Evolutionary conservation across 2,329 filamentous ascomycete genomes (phyloP).

Genomic region (Sporothrix euskadiensis): DNA sequence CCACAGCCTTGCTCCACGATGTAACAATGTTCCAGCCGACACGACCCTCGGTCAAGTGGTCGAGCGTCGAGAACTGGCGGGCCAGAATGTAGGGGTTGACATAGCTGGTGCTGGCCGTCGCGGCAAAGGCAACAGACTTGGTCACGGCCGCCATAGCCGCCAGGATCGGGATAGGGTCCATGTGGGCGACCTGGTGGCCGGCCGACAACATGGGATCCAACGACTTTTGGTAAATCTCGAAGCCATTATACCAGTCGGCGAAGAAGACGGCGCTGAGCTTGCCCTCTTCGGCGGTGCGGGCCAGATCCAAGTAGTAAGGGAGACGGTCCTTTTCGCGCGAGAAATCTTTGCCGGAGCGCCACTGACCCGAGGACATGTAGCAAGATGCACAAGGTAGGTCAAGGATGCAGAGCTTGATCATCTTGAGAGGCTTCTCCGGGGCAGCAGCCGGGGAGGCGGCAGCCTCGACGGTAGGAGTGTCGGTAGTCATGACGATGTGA

Average conservation of each 20-base stretch:
- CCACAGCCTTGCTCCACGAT: constrained; percentile 30
- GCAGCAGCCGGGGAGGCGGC: neutral
- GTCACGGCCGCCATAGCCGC: constrained; percentile 30
- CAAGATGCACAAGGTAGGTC: constrained; percentile 15
- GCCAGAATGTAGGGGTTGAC: constrained; percentile 26
- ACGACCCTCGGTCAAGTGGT: constrained; percentile 30
- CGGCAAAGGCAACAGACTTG: constrained; percentile 25
- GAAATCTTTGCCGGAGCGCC: constrained; percentile 24
- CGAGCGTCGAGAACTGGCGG: constrained; percentile 28
- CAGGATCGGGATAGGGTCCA: constrained; percentile 26
- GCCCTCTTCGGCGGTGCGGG: constrained; percentile 18
- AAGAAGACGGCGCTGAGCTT: constrained; percentile 27
- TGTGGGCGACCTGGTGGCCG: constrained; percentile 21
- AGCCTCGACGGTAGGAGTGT: neutral
- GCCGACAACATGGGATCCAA: constrained; percentile 17
- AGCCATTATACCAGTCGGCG: constrained; percentile 28
- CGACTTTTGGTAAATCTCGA: constrained; percentile 28
- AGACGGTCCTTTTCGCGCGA: constrained; percentile 14
- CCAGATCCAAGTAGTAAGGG: constrained; percentile 19
- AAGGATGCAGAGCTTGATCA: constrained; percentile 20
- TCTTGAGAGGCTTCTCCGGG: neutral
- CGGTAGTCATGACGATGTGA: neutral
- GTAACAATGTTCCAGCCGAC: constrained; percentile 35
- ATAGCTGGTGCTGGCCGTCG: constrained; percentile 25
- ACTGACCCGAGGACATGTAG: constrained; percentile 26